A percentile compares a stretch with the other conserved stretches of the same genome.
Evolutionary conservation across 2,329 filamentous ascomycete genomes (phyloP).

Genomic region (Aspergillus phoenicis): DNA sequence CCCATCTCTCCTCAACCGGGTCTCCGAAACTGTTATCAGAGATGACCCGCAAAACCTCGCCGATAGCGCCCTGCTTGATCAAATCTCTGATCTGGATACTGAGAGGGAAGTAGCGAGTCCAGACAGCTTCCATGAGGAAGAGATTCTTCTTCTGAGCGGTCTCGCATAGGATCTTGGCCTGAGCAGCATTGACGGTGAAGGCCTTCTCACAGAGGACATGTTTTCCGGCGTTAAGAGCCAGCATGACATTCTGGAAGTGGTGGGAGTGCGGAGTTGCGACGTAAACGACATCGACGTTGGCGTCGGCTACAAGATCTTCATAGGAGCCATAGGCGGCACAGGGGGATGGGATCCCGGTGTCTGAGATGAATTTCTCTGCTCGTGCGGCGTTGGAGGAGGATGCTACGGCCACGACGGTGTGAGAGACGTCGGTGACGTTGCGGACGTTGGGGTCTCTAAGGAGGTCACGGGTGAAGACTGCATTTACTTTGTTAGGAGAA

Average conservation of each 20-base stretch:
- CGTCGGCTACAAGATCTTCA: slow-evolving; percentile 75
- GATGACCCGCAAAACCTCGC: slow-evolving; percentile 58
- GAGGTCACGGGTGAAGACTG: slow-evolving; percentile 73
- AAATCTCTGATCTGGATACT: slow-evolving; percentile 66
- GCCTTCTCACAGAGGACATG: slow-evolving; percentile 90
- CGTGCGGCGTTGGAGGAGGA: slow-evolving; percentile 73
- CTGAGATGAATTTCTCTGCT: slow-evolving; percentile 72
- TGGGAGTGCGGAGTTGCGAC: slow-evolving; percentile 89
- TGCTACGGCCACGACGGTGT: slow-evolving; percentile 76
- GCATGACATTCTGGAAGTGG: slow-evolving; percentile 87
- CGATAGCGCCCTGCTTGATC: slow-evolving; percentile 63
- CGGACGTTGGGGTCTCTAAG: slow-evolving; percentile 72
- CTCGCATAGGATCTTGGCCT: slow-evolving; percentile 71
- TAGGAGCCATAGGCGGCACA: slow-evolving; percentile 80
- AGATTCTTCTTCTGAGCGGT: slow-evolving; percentile 72
- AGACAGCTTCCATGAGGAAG: slow-evolving; percentile 85
- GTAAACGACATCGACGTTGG: slow-evolving; percentile 82
- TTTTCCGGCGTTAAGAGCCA: slow-evolving; percentile 82
- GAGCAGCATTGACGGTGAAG: slow-evolving; percentile 79
- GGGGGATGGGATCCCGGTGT: slow-evolving; percentile 67
- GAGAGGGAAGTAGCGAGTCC: slow-evolving; percentile 86
- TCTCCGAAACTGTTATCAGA: slow-evolving; percentile 66
- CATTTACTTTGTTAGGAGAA: not conserved
- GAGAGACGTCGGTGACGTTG: slow-evolving; percentile 70
- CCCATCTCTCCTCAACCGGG: slow-evolving; percentile 62